Conservation (phyloP, 164 flowering plant genomes). For the Tetracentron sinense region DNA sequence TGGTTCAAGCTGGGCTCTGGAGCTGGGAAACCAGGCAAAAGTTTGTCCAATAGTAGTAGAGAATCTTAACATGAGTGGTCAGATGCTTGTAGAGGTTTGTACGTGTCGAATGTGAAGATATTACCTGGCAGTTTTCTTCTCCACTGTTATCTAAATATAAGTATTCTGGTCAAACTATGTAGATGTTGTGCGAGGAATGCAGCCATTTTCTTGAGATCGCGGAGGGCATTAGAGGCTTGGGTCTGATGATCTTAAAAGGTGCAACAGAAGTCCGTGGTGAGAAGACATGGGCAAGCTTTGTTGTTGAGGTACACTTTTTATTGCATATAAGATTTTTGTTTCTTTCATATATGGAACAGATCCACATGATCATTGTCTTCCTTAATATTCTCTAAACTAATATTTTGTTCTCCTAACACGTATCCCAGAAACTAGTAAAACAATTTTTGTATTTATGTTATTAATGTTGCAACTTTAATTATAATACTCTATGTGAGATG, state of each 20-base stretch:
- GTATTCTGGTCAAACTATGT: slow-evolving; percentile 16
- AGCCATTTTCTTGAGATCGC: slow-evolving; percentile 74
- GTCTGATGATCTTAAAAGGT: slow-evolving; percentile 66
- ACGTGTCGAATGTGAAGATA: neutral
- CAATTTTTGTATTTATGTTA: no score
- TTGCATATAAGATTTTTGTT: neutral
- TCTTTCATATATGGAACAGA: no score
- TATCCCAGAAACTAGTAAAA: no score
- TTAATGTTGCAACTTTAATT: no score
- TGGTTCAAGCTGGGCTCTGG: slow-evolving; percentile 82
- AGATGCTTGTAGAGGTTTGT: slow-evolving; percentile 72
- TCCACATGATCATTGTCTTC: no score
- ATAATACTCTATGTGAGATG: no score
- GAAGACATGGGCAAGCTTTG: slow-evolving; percentile 71
- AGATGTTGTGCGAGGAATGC: slow-evolving; percentile 81
- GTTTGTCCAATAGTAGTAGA: slow-evolving; percentile 68
- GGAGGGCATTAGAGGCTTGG: slow-evolving; percentile 66
- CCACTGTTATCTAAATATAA: neutral
- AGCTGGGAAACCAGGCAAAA: slow-evolving; percentile 63
- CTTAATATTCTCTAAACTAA: no score
- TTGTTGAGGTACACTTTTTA: slow-evolving; percentile 63
- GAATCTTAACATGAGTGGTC: slow-evolving; percentile 64
- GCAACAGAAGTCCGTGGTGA: slow-evolving; percentile 55
- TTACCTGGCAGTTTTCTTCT: neutral
- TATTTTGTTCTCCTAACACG: no score